Evolutionary conservation across 306 rosid species (phyloP), one percentile per base, ranked within the genome.

Genomic region (Quercus wislizeni): DNA sequence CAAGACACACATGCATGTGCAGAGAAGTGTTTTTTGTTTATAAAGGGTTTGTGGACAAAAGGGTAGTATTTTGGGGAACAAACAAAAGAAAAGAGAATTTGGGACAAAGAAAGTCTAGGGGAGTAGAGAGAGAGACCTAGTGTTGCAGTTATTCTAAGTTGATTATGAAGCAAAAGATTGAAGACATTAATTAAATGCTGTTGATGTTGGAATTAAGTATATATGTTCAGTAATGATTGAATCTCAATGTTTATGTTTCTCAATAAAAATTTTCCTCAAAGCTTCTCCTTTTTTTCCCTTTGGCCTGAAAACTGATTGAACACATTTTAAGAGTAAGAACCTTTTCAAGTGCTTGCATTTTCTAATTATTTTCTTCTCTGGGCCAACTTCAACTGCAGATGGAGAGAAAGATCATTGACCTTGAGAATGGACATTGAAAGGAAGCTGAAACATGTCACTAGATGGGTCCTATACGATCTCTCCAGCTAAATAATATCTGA

Each of bases 401-500:
- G 72, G 43, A 62, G 61, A 61, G 71, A n/a, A 61, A 43, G 71
- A 61, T 75, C 28, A 38, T 46, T 46, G 61, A 61, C 25, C 71
- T 75, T 35, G 55, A 21, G 55, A 20, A 17, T 33, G 49, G 46
- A 21, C 65, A 31, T 18, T 21, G 17, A 33, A 14, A 51, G 76
- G 27, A 49, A 38, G 55, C 46, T 8, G 25, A 19, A n/a, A 58
- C 69, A 68, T 35, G 21, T 74, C 56, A 18, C n/a, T 58, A 9
- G 59, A 7, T 65, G 64, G 30, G 49, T 64, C 80, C 21, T 19
- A 76, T 61, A 52, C 62, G 81, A 61, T 74, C 51, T 75, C 55
- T 64, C 33, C 55, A 77, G 54, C 49, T 78, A 73, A 65, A 74
- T 74, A 55, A 51, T 67, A 33, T 74, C 65, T 65, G 28, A 20